Conservation (phyloP, 2,329 filamentous ascomycete species). For the Dactylella cylindrospora region DNA sequence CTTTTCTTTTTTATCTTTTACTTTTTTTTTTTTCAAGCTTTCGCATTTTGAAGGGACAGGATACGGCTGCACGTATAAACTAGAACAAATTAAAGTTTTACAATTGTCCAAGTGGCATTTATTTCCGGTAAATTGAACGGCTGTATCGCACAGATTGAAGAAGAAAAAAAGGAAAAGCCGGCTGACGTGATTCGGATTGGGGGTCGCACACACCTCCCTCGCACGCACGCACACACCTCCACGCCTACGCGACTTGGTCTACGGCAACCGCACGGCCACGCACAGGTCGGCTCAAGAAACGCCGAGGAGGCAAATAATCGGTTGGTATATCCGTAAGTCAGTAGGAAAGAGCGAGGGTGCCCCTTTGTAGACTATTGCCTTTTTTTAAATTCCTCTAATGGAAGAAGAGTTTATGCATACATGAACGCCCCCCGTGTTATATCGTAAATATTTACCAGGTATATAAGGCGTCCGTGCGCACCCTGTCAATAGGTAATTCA, state of each 20-base stretch:
- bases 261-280: constrained; percentile 16
- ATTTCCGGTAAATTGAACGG: constrained; percentile 25
- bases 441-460: too few species aligned
- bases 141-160: too few species aligned
- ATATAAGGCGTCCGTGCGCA: constrained; percentile 41
- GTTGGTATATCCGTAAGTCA: not conserved
- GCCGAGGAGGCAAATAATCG: constrained; percentile 18
- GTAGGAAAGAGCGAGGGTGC: not conserved
- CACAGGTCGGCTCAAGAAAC: constrained; percentile 23
- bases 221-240: not conserved
- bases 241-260: constrained; percentile 18
- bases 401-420: too few species aligned
- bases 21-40: constrained; percentile 32
- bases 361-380: too few species aligned
- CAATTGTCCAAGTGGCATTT: constrained; percentile 14
- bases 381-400: too few species aligned
- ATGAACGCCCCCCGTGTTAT: too few species aligned
- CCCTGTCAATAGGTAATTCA: constrained; percentile 33
- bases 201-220: constrained; percentile 6
- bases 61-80: too few species aligned
- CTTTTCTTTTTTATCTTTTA: too few species aligned
- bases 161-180: not conserved
- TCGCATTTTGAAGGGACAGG: too few species aligned
- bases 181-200: constrained; percentile 28
- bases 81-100: not conserved